phyloP scores from a whole-genome alignment of 352 stramenopile species.

The Globisporangium iwayamae region DNA sequence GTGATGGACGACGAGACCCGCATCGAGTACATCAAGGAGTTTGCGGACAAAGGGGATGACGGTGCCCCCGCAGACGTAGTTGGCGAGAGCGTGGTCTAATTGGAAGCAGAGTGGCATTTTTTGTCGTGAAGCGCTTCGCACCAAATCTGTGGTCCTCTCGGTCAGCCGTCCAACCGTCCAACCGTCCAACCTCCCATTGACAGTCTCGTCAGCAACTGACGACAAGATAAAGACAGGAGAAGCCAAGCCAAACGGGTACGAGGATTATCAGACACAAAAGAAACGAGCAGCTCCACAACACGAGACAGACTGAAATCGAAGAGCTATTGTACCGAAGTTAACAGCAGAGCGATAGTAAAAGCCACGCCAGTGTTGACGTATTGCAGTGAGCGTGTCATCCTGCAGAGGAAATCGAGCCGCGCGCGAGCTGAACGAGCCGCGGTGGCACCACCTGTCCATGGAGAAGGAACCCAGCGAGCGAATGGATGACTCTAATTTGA shows the following conservation, averaged over 20 bases:
- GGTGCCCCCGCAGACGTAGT: neutral
- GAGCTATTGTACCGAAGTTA: neutral
- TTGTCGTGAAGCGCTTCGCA: neutral
- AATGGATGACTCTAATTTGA: neutral
- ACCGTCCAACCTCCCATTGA: too few species aligned
- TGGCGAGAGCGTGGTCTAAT: constrained; percentile 4
- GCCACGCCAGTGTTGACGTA: too few species aligned
- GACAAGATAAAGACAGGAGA: neutral
- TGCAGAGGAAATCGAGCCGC: too few species aligned
- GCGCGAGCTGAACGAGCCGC: neutral
- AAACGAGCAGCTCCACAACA: neutral
- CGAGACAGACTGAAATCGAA: neutral
- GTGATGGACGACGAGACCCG: constrained; percentile 46
- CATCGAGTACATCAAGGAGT: constrained; percentile 47
- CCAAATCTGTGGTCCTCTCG: too few species aligned
- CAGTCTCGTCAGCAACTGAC: neutral
- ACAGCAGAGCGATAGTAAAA: neutral
- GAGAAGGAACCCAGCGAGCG: neutral
- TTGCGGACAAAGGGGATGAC: constrained; percentile 12
- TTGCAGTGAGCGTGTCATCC: too few species aligned
- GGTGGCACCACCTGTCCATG: neutral
- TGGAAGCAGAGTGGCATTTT: neutral
- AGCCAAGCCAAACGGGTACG: neutral
- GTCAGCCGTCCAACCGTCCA: neutral
- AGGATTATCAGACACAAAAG: neutral